These are phyloP conservation scores for Malus sieversii DNA, from an alignment of 306 rosid species.

Conservation along the genomic window DNA sequence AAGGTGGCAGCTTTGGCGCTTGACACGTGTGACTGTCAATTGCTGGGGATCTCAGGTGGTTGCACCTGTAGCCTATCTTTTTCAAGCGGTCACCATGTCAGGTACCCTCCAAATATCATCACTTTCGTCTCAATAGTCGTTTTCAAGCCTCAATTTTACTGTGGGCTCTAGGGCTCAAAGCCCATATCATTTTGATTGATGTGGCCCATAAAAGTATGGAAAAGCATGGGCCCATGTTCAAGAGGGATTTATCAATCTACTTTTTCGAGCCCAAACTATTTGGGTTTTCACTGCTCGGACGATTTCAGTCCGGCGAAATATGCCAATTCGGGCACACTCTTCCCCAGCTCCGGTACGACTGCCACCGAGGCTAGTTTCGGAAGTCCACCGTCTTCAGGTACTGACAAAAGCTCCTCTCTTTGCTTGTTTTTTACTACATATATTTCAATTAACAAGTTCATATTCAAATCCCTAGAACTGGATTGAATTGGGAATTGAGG, in stretches of 20 bases:
- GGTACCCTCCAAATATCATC: too few species aligned
- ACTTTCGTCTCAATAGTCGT: too few species aligned
- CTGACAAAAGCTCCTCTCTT: not conserved
- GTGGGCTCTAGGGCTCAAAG: too few species aligned
- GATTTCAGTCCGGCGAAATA: not conserved
- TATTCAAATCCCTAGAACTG: not conserved
- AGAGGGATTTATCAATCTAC: too few species aligned
- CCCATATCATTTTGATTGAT: too few species aligned
- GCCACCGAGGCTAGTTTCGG: not conserved
- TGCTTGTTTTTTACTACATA: not conserved
- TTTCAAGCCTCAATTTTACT: too few species aligned
- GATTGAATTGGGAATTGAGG: not conserved
- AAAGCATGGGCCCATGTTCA: too few species aligned
- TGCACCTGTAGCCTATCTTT: conserved; percentile 5
- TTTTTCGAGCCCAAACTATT: too few species aligned
- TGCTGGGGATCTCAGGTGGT: not conserved
- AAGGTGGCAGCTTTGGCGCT: not conserved
- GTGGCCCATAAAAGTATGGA: too few species aligned
- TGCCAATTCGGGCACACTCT: not conserved
- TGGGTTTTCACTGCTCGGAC: not conserved
- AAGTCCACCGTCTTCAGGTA: not conserved
- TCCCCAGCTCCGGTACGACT: not conserved
- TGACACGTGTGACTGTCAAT: conserved; percentile 14
- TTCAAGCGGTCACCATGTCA: not conserved
- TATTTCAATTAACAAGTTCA: not conserved